Evolutionary conservation across 768 basidiomycete species (phyloP).

Genomic region (Kwoniella pini): DNA sequence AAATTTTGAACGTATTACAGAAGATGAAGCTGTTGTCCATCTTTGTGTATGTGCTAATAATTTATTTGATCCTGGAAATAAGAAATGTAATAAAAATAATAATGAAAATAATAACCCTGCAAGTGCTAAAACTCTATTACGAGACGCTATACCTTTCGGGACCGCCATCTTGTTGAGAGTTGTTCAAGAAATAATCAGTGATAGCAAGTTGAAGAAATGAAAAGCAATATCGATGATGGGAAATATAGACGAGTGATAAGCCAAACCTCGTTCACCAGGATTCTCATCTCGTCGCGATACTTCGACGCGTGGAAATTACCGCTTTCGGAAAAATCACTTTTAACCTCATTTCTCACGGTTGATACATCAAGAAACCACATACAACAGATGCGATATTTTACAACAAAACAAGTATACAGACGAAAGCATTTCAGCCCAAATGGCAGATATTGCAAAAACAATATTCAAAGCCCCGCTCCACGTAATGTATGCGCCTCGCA

Average conservation of each 20-base stretch:
- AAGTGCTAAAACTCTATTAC: conserved; percentile 27
- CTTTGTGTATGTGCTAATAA: conserved; percentile 39
- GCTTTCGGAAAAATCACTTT: conserved; percentile 3
- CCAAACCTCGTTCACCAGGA: no score
- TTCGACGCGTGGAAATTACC: neutral
- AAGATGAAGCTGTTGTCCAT: conserved; percentile 50
- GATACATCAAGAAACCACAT: no score
- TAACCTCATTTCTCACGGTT: no score
- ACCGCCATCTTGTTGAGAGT: conserved; percentile 7
- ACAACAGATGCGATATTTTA: neutral
- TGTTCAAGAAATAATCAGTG: no score
- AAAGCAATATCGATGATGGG: neutral
- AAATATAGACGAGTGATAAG: neutral
- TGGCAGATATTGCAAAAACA: no score
- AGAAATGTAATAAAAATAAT: conserved; percentile 41
- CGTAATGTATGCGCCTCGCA: no score
- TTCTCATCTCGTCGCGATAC: neutral
- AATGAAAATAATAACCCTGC: conserved; percentile 25
- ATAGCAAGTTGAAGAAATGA: neutral
- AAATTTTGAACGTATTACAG: conserved; percentile 49
- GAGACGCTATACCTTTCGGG: conserved; percentile 24
- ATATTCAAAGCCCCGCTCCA: no score
- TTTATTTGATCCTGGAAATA: conserved; percentile 27
- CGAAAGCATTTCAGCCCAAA: no score
- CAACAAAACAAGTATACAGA: neutral